These are phyloP conservation scores for Aspergillus sp. DNA, from an alignment of 2,329 filamentous ascomycete species.

Conservation along the genomic window DNA sequence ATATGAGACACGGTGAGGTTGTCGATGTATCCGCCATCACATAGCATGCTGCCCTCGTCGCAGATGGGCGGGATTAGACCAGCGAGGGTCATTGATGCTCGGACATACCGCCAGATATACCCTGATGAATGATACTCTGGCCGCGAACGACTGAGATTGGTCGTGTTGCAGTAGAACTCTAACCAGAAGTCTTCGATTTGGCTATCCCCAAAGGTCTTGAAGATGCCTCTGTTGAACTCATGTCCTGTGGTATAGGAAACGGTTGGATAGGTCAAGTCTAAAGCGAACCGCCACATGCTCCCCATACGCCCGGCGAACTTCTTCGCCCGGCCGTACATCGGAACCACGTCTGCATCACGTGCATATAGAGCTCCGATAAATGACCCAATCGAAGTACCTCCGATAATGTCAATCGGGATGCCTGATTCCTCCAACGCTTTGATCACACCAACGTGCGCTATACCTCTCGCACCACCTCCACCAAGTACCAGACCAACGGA, in stretches of 20 bases:
- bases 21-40: constrained; percentile 95
- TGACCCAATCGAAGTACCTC: constrained; percentile 90
- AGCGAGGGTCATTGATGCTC: constrained; percentile 93
- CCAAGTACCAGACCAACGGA: constrained; percentile 91
- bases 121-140: constrained; percentile 90
- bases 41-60: constrained; percentile 91
- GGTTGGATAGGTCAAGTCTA: constrained; percentile 92
- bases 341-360: constrained; percentile 89
- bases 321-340: constrained; percentile 93
- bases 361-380: constrained; percentile 95
- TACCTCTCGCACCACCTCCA: constrained; percentile 84
- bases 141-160: constrained; percentile 91
- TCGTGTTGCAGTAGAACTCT: constrained; percentile 98
- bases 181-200: constrained; percentile 99
- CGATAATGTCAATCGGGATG: constrained; percentile 89
- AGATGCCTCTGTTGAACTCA: constrained; percentile 97
- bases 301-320: constrained; percentile 98
- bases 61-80: constrained; percentile 88
- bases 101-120: constrained; percentile 94
- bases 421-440: constrained; percentile 91
- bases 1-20: constrained; percentile 96
- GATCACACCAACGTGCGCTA: constrained; percentile 89
- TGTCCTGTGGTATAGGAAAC: constrained; percentile 96
- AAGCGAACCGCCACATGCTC: constrained; percentile 95
- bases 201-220: constrained; percentile 93